A percentile compares a stretch with the other conserved stretches of the same genome.
Evolutionary conservation across 139 green algal genomes (phyloP).

Genomic region (Chlamydomonas sphaeroides): DNA sequence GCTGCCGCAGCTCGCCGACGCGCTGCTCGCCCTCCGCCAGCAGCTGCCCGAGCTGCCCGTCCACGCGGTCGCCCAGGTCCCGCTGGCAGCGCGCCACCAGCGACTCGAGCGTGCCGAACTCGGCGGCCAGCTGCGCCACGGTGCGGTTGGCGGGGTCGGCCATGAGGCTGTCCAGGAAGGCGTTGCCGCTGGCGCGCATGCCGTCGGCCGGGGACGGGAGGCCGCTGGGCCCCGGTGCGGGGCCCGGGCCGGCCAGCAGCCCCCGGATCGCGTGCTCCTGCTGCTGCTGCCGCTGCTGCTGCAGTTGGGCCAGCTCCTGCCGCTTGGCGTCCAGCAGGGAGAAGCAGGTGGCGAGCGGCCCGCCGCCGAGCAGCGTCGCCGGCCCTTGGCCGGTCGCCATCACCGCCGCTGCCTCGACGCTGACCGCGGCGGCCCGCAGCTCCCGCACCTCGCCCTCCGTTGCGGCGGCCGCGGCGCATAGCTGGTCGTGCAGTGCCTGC

Average conservation of each 20-base stretch:
- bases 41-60: background rate
- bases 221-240: too few relatives aligned
- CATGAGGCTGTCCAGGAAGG: constrained; percentile 29
- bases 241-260: too few relatives aligned
- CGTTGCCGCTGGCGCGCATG: background rate
- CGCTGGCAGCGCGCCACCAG: background rate
- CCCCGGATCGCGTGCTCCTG: too few relatives aligned
- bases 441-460: background rate
- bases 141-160: constrained; percentile 22
- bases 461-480: background rate
- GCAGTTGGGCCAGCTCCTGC: background rate
- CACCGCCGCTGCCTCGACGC: background rate
- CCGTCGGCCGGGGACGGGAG: too few relatives aligned
- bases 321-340: constrained; percentile 16
- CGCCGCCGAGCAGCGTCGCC: constrained; percentile 20
- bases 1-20: background rate
- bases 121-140: constrained; percentile 4
- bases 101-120: background rate
- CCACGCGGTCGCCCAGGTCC: background rate
- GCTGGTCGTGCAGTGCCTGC: background rate
- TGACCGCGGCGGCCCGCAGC: background rate
- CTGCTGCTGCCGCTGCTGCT: too few relatives aligned
- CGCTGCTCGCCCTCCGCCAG: background rate
- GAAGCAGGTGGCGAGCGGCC: background rate
- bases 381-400: constrained; percentile 3